These are phyloP conservation scores for Mimosa pudica DNA, from an alignment of 306 rosid genomes.

Conservation along the genomic window DNA sequence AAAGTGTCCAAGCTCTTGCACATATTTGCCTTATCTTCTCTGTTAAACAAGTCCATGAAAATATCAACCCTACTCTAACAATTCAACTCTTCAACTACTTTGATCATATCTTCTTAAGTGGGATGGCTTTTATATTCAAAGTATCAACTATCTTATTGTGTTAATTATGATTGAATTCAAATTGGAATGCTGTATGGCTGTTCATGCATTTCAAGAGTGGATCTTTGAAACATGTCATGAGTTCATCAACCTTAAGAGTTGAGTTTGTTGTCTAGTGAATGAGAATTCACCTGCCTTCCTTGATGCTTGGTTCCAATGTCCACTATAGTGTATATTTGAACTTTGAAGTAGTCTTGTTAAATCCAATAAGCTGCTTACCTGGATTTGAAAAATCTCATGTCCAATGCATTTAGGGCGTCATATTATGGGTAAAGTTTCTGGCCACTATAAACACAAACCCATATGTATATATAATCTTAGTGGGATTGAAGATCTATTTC, in stretches of 20 bases:
- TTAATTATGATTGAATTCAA: background rate
- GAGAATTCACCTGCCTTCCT: slow-evolving; percentile 22
- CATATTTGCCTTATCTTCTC: slow-evolving; percentile 1
- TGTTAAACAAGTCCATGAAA: background rate
- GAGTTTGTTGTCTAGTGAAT: background rate
- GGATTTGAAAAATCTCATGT: background rate
- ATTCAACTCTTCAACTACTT: background rate
- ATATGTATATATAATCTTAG: background rate
- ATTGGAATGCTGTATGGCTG: slow-evolving; percentile 5
- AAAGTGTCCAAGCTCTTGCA: background rate
- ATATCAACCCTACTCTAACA: background rate
- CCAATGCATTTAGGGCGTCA: slow-evolving; percentile 7
- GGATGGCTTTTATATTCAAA: slow-evolving; percentile 17
- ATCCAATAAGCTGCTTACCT: background rate
- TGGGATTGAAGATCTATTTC: slow-evolving; percentile 18
- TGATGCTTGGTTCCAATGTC: slow-evolving; percentile 14
- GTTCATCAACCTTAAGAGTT: background rate
- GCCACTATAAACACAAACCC: background rate
- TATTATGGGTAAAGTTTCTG: background rate
- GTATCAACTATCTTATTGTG: slow-evolving; percentile 14
- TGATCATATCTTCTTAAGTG: background rate
- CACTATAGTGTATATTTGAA: background rate
- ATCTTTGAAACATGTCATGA: background rate
- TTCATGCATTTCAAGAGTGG: slow-evolving; percentile 3
- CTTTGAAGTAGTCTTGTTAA: background rate